Evolutionary conservation across 306 rosid species (phyloP).

Genomic region (Trichosanthes truncata): DNA sequence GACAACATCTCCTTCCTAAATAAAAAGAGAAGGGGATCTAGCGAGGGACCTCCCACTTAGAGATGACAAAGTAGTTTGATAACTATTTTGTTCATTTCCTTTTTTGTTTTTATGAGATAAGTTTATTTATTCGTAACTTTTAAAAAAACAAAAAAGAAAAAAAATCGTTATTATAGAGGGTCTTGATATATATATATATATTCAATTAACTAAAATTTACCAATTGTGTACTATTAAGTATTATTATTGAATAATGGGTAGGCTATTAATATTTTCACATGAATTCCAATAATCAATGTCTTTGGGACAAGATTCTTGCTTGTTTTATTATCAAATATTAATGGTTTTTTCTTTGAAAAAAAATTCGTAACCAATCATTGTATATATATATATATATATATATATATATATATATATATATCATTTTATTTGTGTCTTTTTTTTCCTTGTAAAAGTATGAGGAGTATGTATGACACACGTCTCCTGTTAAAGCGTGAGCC

Average conservation of each 20-base stretch:
- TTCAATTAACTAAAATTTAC: too few species aligned
- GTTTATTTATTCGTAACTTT: neutral
- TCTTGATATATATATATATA: too few species aligned
- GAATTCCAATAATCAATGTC: neutral
- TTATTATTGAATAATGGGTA: neutral
- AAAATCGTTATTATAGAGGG: neutral
- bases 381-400: neutral
- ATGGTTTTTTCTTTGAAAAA: neutral
- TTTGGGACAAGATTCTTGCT: neutral
- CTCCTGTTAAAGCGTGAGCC: neutral
- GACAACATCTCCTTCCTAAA: neutral
- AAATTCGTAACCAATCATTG: neutral
- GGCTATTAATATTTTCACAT: neutral
- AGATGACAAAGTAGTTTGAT: neutral
- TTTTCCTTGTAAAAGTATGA: neutral
- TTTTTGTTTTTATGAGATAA: neutral
- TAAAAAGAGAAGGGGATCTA: neutral
- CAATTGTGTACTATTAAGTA: neutral
- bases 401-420: neutral
- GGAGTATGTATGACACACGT: neutral
- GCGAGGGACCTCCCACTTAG: neutral
- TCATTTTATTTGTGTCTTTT: neutral
- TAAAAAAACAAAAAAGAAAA: neutral
- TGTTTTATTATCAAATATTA: neutral
- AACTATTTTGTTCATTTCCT: neutral